These are phyloP conservation scores for Verbascum thapsus DNA, from an alignment of 257 asterid species.

Conservation along the genomic window DNA sequence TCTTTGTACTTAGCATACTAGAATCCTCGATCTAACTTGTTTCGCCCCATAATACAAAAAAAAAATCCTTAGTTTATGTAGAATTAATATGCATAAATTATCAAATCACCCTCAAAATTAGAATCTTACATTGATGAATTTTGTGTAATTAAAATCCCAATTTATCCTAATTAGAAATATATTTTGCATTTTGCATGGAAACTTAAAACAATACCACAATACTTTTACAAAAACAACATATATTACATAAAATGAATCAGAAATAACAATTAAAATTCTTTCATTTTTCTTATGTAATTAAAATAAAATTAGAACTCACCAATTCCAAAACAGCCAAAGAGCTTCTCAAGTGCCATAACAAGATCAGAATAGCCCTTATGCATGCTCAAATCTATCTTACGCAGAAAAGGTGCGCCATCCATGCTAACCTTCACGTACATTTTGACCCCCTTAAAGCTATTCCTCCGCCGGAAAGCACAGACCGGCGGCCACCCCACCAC, in stretches of 20 bases:
- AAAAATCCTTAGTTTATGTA: no score
- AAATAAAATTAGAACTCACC: slow-evolving; percentile 40
- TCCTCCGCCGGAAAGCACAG: slow-evolving; percentile 54
- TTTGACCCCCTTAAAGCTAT: slow-evolving; percentile 29
- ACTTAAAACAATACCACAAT: no score
- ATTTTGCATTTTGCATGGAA: slow-evolving; percentile 29
- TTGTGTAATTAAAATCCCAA: no score
- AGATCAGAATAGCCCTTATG: slow-evolving; percentile 56
- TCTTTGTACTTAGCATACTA: no score
- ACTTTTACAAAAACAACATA: neutral
- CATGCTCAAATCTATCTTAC: slow-evolving; percentile 64
- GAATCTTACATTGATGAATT: no score
- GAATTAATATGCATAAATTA: no score
- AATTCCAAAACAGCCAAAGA: slow-evolving; percentile 56
- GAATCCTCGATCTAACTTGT: no score
- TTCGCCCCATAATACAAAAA: no score
- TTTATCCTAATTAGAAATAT: no score
- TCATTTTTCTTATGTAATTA: no score
- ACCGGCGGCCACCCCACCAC: slow-evolving; percentile 98
- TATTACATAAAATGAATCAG: neutral
- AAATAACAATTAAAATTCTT: neutral
- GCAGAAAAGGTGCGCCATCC: slow-evolving; percentile 87
- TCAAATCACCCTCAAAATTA: no score
- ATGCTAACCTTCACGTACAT: slow-evolving; percentile 82
- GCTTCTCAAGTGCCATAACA: slow-evolving; percentile 55